Conservation (phyloP, 1,284 basidiomycete species). For the Puccinia triticina region DNA sequence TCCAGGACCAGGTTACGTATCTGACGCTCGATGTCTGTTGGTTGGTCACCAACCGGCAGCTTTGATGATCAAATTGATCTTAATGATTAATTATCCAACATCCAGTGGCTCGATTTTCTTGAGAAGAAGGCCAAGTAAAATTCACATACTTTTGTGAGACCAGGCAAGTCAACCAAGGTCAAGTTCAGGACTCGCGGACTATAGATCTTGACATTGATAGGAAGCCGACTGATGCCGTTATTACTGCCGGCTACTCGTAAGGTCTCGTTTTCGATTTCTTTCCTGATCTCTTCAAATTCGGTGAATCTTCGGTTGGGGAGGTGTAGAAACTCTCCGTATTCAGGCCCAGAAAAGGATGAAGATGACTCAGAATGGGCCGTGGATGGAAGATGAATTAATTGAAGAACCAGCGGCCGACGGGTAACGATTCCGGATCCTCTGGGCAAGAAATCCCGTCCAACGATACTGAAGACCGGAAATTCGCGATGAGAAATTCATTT, state of each 20-base stretch:
- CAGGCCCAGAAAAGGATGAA: slow-evolving; percentile 63
- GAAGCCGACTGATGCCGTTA: slow-evolving; percentile 94
- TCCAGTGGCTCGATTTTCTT: neutral
- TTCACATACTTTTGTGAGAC: slow-evolving; percentile 79
- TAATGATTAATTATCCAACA: neutral
- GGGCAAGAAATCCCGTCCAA: slow-evolving; percentile 79
- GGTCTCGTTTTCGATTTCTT: slow-evolving; percentile 98
- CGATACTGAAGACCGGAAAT: slow-evolving; percentile 13
- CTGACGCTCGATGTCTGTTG: slow-evolving; percentile 90
- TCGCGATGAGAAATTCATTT: neutral
- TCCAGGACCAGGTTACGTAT: slow-evolving; percentile 91
- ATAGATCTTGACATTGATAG: slow-evolving; percentile 91
- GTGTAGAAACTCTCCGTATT: slow-evolving; percentile 97
- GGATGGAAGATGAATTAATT: slow-evolving; percentile 77
- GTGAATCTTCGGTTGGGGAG: slow-evolving; percentile 87
- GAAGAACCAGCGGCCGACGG: slow-evolving; percentile 87
- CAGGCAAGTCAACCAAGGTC: slow-evolving; percentile 93
- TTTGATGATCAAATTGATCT: slow-evolving; percentile 57
- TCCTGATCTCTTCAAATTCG: slow-evolving; percentile 88
- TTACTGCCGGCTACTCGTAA: slow-evolving; percentile 97
- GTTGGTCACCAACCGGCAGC: slow-evolving; percentile 79
- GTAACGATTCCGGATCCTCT: slow-evolving; percentile 88
- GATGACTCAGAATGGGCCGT: slow-evolving; percentile 62
- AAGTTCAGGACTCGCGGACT: slow-evolving; percentile 92
- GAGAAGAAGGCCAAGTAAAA: slow-evolving; percentile 46